Base-by-base conservation (phyloP, 352 stramenopile species). In the Ochromonadaceae sp. region DNA sequence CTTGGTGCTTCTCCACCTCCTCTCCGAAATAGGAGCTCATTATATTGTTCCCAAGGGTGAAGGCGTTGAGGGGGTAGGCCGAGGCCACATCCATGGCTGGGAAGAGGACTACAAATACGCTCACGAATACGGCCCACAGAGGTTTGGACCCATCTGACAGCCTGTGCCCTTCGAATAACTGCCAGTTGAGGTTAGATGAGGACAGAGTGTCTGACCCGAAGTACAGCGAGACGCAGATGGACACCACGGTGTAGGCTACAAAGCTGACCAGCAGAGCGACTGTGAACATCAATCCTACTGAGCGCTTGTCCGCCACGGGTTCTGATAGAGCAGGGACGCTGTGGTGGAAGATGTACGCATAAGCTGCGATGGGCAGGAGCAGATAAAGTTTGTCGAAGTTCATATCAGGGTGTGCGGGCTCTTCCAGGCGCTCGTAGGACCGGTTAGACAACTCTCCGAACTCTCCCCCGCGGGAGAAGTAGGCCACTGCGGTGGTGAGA, bases 311-410 rank as follows among this genome's bases (percentile, higher is more conserved):
- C 15, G 42, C 22, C 12, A 68, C 67, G 25, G 67, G 59, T 31
- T 71, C n/a, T 35, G 32, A 31, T 31, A 74, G 44, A 0, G 59
- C 53, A 17, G 69, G 65, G 14, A 74, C 59, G 30, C 41, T 49
- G 25, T 74, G 67, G 50, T 74, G 69, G 25, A 67, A 74, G 5
- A 74, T 74, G 43, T 62, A 66, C 3, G 69, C 53, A 69, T 72
- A 74, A 7, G 56, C 66, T 40, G 66, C 63, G 26, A 74, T 50
- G 9, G 67, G 67, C 30, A 74, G 20, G n/a, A 74, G 36, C 17
- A 47, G 14, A 34, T 72, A 66, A 44, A 71, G 42, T 30, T 57
- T 44, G 9, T 3, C 20, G 20, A 57, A 36, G 22, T 72, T 31
- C 7, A 71, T 50, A 28, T 14, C 46, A 12, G 46, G 22, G 10